A percentile compares a stretch with the other conserved stretches of the same genome.
These are phyloP conservation scores for Chionographis japonica DNA, from an alignment of 106 monocot genomes.

Conservation along the genomic window DNA sequence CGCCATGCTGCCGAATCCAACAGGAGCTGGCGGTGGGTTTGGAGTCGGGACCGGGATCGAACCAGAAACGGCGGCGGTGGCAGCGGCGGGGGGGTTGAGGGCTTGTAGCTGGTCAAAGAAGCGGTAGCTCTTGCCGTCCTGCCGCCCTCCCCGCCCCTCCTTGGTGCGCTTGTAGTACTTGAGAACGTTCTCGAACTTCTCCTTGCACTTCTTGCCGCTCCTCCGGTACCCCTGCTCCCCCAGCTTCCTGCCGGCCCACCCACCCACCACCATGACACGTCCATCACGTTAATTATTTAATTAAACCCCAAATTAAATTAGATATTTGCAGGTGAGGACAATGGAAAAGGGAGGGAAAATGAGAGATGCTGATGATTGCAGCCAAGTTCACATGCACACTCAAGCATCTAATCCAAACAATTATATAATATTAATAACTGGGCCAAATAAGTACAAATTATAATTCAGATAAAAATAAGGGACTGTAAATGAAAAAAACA, in stretches of 20 bases:
- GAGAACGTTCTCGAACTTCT: conserved; percentile 94
- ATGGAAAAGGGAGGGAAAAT: too few relatives aligned
- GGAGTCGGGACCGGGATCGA: conserved; percentile 9
- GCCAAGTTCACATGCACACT: too few relatives aligned
- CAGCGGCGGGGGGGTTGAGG: conserved; percentile 26
- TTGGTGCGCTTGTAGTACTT: conserved; percentile 97
- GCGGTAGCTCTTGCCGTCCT: conserved; percentile 92
- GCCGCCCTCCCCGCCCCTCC: conserved; percentile 81
- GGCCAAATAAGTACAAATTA: too few relatives aligned
- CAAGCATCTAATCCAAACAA: too few relatives aligned
- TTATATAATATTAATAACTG: too few relatives aligned
- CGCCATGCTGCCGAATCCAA: not conserved
- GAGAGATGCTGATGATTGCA: conserved; percentile 1
- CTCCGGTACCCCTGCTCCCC: conserved; percentile 64
- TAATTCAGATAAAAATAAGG: too few relatives aligned
- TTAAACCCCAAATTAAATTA: not conserved
- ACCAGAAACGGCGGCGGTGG: not conserved
- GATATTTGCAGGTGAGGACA: not conserved
- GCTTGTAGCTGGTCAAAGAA: conserved; percentile 84
- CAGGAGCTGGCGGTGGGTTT: not conserved
- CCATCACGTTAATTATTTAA: not conserved
- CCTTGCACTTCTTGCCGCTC: conserved; percentile 89
- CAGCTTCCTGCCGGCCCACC: conserved; percentile 47
- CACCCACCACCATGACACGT: not conserved
- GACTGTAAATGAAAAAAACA: too few relatives aligned